Base-by-base conservation (phyloP, 257 asterid species). In the Capsicum pubescens region DNA sequence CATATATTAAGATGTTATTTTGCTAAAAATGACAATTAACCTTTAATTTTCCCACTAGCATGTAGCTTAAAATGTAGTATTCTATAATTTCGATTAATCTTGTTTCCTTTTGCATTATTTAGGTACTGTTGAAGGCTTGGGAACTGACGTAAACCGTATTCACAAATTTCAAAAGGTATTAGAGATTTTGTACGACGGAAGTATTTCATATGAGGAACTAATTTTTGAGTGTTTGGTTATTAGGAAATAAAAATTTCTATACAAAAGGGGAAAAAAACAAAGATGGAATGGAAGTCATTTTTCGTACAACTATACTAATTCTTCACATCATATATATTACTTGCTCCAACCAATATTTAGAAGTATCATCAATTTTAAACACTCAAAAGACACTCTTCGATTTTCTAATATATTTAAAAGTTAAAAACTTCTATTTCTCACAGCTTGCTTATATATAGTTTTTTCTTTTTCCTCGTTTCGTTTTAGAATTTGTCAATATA, bases 141-240 rank as follows among this genome's bases (percentile, higher is more conserved):
- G 72, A 78, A 66, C 66, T 81, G 89, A 85, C 3, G 59, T 46
- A 17, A 88, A 85, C 78, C 83, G 57, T 81, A 67, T 69, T 67
- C 68, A 83, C 87, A 61, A 87, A 74, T 83, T 80, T 85, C 87
- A 86, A 83, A 90, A 94, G 97, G 98, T 94, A 48, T n/a, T 19
- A 81, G 56, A 15, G 56, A 7, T 42, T 6, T 70, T 0, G 3
- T 9, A 46, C 39, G 1, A 72, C 1, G 5, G 0, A 48, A 19
- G 80, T 21, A 69, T 57, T 3, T 12, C 32, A 32, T 50, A 59
- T 0, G 52, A 63, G 12, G 15, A 64, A 26, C 4, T 58, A 5
- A 16, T 42, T 14, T 52, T 61, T 0, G 1, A 15, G 5, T 42
- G 16, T 6, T 36, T 46, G 16, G 6, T 4, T 26, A 26, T 26